Percentiles rank a stretch among this genome's conserved stretches.
phyloP scores from a whole-genome alignment of 352 stramenopile species.

The Phytophthora megakarya region DNA sequence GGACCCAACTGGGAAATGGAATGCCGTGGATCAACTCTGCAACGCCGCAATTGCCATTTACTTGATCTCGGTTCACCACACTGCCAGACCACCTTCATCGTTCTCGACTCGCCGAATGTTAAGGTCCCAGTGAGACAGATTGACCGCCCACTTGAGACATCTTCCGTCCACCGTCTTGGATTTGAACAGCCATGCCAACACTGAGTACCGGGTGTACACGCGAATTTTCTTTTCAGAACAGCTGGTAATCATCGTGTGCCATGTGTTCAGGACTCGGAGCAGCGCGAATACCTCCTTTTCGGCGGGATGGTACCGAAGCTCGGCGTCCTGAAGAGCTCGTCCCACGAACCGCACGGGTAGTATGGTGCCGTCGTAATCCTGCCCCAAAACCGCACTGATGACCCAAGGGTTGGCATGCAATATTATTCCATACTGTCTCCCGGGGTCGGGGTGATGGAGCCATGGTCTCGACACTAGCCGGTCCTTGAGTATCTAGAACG shows the following conservation, averaged over 20 bases:
- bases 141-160: conserved; percentile 6
- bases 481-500: too few relatives aligned
- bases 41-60: too few relatives aligned
- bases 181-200: conserved; percentile 6
- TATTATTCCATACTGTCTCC: too few relatives aligned
- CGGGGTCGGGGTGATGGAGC: too few relatives aligned
- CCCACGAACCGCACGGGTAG: conserved; percentile 24
- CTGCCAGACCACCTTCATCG: conserved; percentile 1
- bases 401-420: conserved; percentile 30
- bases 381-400: conserved; percentile 29
- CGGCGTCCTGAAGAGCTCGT: conserved; percentile 6
- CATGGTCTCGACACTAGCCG: too few relatives aligned
- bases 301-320: conserved; percentile 1
- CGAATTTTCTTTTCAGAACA: too few relatives aligned
- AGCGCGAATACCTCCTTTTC: conserved; percentile 1
- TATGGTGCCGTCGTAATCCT: conserved; percentile 34
- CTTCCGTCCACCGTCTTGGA: too few relatives aligned
- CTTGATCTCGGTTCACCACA: too few relatives aligned
- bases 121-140: conserved; percentile 8
- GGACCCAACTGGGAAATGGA: too few relatives aligned
- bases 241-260: conserved; percentile 4
- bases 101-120: background rate
- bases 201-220: conserved; percentile 9
- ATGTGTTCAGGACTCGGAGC: conserved; percentile 8
- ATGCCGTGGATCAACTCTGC: too few relatives aligned